These are phyloP conservation scores for Dryas drummondii DNA, from an alignment of 306 rosid genomes.

Conservation along the genomic window DNA sequence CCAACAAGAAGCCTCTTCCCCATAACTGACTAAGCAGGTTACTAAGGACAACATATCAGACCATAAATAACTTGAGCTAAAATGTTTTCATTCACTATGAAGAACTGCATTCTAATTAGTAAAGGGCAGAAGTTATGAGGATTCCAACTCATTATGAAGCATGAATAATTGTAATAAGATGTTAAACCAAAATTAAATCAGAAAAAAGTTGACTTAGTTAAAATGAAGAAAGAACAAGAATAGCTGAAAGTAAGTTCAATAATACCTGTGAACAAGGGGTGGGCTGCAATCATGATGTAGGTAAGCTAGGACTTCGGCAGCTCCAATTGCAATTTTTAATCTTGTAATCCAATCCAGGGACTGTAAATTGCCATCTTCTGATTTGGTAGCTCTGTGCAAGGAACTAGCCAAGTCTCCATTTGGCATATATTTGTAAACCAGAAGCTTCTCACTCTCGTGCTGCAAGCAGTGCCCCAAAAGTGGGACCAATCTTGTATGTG, in stretches of 20 bases:
- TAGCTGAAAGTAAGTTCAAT: conserved; percentile 12
- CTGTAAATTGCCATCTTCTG: conserved; percentile 43
- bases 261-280: conserved; percentile 88
- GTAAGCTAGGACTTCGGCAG: conserved; percentile 80
- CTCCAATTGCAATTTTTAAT: conserved; percentile 87
- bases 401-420: conserved; percentile 79
- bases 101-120: neutral
- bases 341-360: conserved; percentile 96
- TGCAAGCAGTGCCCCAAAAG: conserved; percentile 83
- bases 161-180: neutral
- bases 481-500: conserved; percentile 79
- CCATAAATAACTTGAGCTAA: neutral
- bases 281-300: conserved; percentile 83
- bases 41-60: neutral
- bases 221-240: conserved; percentile 15
- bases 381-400: conserved; percentile 49
- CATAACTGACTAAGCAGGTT: neutral
- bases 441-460: conserved; percentile 67
- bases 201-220: neutral
- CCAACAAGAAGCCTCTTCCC: neutral
- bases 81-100: neutral
- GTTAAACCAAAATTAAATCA: neutral
- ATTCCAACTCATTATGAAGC: neutral
- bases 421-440: conserved; percentile 84
- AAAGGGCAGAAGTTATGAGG: neutral